phyloP scores from a whole-genome alignment of 176 grass and related monocot genomes.

The Cocos nucifera region DNA sequence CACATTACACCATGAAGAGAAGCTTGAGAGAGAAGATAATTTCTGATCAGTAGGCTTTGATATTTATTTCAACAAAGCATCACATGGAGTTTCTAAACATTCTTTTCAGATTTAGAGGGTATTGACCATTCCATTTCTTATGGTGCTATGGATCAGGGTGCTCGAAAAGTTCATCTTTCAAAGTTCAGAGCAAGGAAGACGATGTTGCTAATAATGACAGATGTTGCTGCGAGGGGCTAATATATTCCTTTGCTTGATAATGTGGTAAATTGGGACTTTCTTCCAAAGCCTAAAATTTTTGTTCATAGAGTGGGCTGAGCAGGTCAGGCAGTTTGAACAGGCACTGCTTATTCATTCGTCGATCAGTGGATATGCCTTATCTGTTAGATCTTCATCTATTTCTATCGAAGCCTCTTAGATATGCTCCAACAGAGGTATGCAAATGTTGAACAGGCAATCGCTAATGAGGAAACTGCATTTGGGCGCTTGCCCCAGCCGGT shows the following conservation, averaged over 20 bases:
- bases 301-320: constrained; percentile 84
- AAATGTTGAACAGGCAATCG: constrained; percentile 60
- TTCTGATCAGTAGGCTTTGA: constrained; percentile 66
- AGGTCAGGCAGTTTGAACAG: constrained; percentile 66
- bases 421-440: constrained; percentile 62
- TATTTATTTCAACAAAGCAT: constrained; percentile 91
- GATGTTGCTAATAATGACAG: constrained; percentile 91
- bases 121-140: constrained; percentile 71
- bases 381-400: constrained; percentile 92
- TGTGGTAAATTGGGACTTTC: constrained; percentile 94
- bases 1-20: constrained; percentile 85
- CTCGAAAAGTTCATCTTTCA: constrained; percentile 72
- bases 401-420: constrained; percentile 71
- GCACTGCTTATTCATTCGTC: constrained; percentile 86
- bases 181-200: constrained; percentile 76
- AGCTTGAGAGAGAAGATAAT: constrained; percentile 70
- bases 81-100: constrained; percentile 87
- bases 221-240: constrained; percentile 86
- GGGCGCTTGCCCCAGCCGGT: constrained; percentile 74
- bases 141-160: constrained; percentile 94
- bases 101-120: constrained; percentile 74
- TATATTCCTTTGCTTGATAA: constrained; percentile 98
- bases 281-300: constrained; percentile 87
- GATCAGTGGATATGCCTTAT: constrained; percentile 66
- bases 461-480: constrained; percentile 63